These are phyloP conservation scores for Calonectria multiphialidica DNA, from an alignment of 2,329 filamentous ascomycete species.

Conservation along the genomic window DNA sequence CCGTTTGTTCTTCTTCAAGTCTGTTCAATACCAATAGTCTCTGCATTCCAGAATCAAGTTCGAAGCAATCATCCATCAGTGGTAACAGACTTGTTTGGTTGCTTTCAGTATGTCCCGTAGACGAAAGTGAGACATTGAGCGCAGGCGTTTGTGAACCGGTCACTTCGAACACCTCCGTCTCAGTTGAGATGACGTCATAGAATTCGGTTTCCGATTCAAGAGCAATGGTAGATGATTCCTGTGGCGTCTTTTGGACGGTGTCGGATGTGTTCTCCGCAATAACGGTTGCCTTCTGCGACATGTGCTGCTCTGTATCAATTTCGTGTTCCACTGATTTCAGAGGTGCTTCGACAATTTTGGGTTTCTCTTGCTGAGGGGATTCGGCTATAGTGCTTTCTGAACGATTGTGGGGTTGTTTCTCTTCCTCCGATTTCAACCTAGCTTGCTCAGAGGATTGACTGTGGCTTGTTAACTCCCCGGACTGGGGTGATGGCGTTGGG, in stretches of 20 bases:
- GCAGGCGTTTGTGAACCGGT: neutral
- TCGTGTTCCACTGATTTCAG: neutral
- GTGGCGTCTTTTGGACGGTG: neutral
- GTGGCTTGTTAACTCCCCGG: neutral
- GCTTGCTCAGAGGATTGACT: neutral
- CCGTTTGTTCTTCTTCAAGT: neutral
- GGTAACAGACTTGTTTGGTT: neutral
- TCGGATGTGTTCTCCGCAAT: neutral
- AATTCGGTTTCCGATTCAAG: neutral
- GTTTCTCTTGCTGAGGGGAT: neutral
- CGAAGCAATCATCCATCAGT: neutral
- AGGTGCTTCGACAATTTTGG: neutral
- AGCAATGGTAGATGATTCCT: neutral
- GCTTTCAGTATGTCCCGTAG: neutral
- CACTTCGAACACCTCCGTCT: neutral
- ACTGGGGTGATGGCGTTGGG: neutral
- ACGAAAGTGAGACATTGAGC: neutral
- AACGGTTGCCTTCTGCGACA: no score
- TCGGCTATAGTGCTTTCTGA: neutral
- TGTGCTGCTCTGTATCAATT: neutral
- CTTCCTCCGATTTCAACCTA: neutral
- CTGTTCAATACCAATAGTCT: neutral
- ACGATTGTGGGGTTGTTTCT: neutral
- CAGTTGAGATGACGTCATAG: neutral
- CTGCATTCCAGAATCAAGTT: neutral